Percentiles rank a stretch among this genome's conserved stretches.
Conservation (phyloP, 495 filamentous ascomycete species). For the Talaromyces liani region DNA sequence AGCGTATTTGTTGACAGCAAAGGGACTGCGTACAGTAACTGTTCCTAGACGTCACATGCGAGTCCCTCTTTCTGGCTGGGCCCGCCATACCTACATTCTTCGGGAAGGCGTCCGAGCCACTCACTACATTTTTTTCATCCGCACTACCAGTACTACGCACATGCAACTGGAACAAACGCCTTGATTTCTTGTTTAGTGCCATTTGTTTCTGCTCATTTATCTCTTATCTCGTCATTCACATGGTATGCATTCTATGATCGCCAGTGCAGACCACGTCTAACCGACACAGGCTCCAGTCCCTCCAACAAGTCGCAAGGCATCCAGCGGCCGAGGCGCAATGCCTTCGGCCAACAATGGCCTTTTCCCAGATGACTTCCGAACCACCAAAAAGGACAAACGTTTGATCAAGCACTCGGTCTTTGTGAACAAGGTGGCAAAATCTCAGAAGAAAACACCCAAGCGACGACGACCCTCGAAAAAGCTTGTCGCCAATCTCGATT, state of each 20-base stretch:
- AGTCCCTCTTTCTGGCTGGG: neutral
- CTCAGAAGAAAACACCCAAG: constrained; percentile 40
- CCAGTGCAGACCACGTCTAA: neutral
- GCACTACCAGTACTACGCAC: neutral
- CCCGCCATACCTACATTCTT: neutral
- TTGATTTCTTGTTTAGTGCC: neutral
- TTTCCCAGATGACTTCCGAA: constrained; percentile 45
- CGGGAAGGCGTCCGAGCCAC: neutral
- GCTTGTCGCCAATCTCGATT: constrained; percentile 67
- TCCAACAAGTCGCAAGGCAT: constrained; percentile 19
- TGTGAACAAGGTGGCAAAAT: constrained; percentile 65
- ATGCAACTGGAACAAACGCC: neutral
- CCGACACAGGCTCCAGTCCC: constrained; percentile 22
- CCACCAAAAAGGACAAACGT: constrained; percentile 71
- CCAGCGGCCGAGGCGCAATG: constrained; percentile 19
- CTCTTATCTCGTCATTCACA: constrained; percentile 6
- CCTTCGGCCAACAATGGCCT: constrained; percentile 18
- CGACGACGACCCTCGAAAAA: constrained; percentile 66
- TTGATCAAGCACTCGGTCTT: constrained; percentile 68
- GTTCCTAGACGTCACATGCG: constrained; percentile 1
- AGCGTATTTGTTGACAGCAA: neutral
- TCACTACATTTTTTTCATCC: constrained; percentile 1
- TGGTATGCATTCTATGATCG: constrained; percentile 7
- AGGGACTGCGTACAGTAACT: neutral
- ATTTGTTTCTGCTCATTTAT: neutral